Conservation (phyloP, 2,329 filamentous ascomycete species). For the Pseudofabraea citricarpa region DNA sequence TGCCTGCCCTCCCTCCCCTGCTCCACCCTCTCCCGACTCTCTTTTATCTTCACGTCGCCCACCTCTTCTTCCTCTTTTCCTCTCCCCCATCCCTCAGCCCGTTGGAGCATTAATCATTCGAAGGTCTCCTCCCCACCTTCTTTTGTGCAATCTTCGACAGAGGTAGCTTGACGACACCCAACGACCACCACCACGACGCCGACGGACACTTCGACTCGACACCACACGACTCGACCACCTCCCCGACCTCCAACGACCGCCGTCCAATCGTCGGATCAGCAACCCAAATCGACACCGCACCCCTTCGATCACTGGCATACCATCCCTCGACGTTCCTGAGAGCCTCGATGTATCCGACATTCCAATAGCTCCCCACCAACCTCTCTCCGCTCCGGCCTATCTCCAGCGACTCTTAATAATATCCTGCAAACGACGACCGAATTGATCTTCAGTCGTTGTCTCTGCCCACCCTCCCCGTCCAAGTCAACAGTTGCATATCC, state of each 20-base stretch:
- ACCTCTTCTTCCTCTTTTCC: slow-evolving; percentile 5
- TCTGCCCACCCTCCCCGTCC: slow-evolving; percentile 6
- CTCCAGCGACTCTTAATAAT: slow-evolving; percentile 1
- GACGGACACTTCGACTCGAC: slow-evolving; percentile 7
- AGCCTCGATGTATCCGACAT: slow-evolving; percentile 19
- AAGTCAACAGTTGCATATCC: slow-evolving; percentile 10
- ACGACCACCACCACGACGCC: slow-evolving; percentile 8
- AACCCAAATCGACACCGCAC: not conserved
- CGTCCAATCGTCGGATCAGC: not conserved
- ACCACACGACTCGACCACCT: slow-evolving; percentile 5
- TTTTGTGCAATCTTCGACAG: slow-evolving; percentile 12
- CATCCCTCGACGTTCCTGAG: slow-evolving; percentile 6
- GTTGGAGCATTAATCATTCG: slow-evolving; percentile 14
- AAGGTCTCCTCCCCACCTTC: slow-evolving; percentile 21
- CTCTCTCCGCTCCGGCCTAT: slow-evolving; percentile 2
- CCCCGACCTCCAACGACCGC: not conserved
- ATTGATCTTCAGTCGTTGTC: slow-evolving; percentile 1
- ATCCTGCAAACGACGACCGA: slow-evolving; percentile 5
- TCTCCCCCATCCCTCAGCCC: slow-evolving; percentile 8
- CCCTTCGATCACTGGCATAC: slow-evolving; percentile 4
- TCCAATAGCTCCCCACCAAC: slow-evolving; percentile 14
- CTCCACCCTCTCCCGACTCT: slow-evolving; percentile 2
- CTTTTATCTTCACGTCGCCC: slow-evolving; percentile 1
- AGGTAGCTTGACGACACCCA: slow-evolving; percentile 1
- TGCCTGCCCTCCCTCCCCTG: slow-evolving; percentile 3